These are phyloP conservation scores for Saccharum hybrid DNA, from an alignment of 202 grass and related monocot species.

Conservation along the genomic window DNA sequence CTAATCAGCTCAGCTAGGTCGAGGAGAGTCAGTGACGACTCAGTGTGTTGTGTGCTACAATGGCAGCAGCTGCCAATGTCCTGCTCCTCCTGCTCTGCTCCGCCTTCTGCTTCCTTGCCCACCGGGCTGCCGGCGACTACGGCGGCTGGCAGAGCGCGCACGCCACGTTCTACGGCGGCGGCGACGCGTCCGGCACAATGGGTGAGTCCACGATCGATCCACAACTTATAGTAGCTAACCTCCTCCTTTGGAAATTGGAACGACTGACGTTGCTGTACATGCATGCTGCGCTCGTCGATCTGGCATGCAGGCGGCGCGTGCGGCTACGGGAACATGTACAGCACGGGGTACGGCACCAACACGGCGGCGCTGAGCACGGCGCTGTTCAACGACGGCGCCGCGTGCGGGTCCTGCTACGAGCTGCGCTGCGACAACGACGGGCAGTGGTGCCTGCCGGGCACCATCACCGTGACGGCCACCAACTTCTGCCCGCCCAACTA, in stretches of 20 bases:
- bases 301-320: conserved; percentile 71
- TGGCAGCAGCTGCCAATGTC: conserved; percentile 25
- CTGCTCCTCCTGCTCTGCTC: conserved; percentile 60
- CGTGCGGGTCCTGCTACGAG: conserved; percentile 89
- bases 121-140: conserved; percentile 52
- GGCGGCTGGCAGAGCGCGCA: conserved; percentile 75
- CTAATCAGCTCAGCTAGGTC: not conserved
- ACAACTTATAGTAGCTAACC: not conserved
- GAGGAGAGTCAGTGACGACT: not conserved
- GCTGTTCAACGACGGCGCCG: conserved; percentile 69
- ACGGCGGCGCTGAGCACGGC: conserved; percentile 88
- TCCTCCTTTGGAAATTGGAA: not conserved
- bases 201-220: conserved; percentile 33
- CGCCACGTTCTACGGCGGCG: conserved; percentile 88
- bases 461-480: conserved; percentile 74
- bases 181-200: conserved; percentile 92
- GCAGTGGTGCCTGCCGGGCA: conserved; percentile 61
- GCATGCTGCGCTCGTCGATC: not conserved
- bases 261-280: not conserved
- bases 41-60: not conserved
- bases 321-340: conserved; percentile 80
- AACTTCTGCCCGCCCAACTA: conserved; percentile 88
- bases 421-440: conserved; percentile 58
- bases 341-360: conserved; percentile 77
- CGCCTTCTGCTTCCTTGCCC: conserved; percentile 45